Percentiles rank a stretch among this genome's conserved stretches.
phyloP scores from a whole-genome alignment of 371 early-diverging fungal genomes.

The Homolaphlyctis polyrhiza region DNA sequence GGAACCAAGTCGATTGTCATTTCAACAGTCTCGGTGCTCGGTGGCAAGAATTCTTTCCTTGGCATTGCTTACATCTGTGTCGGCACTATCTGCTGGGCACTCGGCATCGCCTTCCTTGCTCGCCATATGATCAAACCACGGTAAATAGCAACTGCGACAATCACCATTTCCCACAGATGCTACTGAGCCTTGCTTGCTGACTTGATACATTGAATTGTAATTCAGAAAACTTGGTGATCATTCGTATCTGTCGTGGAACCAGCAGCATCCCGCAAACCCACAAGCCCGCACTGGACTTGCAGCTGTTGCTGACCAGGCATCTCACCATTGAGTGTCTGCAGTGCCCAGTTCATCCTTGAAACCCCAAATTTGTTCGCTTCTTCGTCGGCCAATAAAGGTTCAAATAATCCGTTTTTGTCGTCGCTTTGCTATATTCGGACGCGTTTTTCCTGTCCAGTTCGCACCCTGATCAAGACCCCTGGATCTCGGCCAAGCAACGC shows the following conservation, averaged over 20 bases:
- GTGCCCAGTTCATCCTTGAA: too few species aligned
- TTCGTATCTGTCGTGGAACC: constrained; percentile 92
- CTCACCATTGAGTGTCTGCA: too few species aligned
- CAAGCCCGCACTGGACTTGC: background rate
- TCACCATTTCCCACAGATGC: background rate
- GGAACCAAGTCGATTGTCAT: constrained; percentile 92
- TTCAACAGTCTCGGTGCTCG: constrained; percentile 85
- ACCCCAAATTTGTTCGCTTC: too few species aligned
- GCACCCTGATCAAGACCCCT: too few species aligned
- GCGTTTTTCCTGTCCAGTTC: too few species aligned
- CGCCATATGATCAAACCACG: constrained; percentile 86
- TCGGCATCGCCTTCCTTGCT: constrained; percentile 80
- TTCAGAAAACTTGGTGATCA: constrained; percentile 87
- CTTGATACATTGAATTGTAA: background rate
- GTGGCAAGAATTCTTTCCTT: constrained; percentile 91
- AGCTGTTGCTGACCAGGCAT: too few species aligned
- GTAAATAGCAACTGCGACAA: too few species aligned
- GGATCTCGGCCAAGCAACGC: too few species aligned
- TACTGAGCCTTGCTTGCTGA: background rate
- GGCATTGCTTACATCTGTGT: constrained; percentile 90
- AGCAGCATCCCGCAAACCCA: constrained; percentile 27
- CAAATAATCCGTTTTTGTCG: too few species aligned
- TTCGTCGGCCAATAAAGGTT: too few species aligned
- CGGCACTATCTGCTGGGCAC: constrained; percentile 73
- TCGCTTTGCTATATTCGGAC: too few species aligned